Evolutionary conservation across 2,329 filamentous ascomycete species (phyloP).

Genomic region (Dactylonectria estremocensis): DNA sequence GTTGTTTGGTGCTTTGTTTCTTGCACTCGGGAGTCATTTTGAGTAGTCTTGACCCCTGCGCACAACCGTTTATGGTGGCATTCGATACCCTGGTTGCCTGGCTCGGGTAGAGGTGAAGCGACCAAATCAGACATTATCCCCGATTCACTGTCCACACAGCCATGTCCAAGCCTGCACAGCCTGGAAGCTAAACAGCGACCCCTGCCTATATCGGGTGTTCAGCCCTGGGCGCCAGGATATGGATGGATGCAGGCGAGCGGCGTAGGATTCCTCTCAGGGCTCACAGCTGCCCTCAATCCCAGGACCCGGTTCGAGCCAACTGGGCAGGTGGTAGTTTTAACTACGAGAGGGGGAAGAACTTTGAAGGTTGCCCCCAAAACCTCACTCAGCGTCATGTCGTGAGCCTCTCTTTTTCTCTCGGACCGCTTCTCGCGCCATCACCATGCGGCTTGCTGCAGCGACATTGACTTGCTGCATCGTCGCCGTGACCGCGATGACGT

Average conservation of each 20-base stretch:
- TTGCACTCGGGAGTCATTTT: not conserved
- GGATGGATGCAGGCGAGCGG: conserved; percentile 14
- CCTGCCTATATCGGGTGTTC: not conserved
- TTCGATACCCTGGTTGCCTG: not conserved
- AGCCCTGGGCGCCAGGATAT: not conserved
- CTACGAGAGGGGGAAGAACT: not conserved
- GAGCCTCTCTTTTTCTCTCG: not conserved
- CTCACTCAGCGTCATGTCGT: not conserved
- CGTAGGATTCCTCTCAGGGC: conserved; percentile 5
- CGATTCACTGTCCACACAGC: not conserved
- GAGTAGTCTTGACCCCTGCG: not conserved
- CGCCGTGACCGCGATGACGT: not conserved
- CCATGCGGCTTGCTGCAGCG: not conserved
- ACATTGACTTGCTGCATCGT: not conserved
- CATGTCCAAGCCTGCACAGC: not conserved
- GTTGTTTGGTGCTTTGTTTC: not conserved
- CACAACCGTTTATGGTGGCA: not conserved
- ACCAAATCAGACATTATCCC: not conserved
- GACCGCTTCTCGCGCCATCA: not conserved
- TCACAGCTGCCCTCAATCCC: conserved; percentile 6
- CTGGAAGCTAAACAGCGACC: not conserved
- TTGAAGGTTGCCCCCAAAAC: no score
- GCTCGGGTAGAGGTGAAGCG: not conserved
- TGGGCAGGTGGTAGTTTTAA: conserved; percentile 8
- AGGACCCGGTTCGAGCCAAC: conserved; percentile 1